These are phyloP conservation scores for Prunella vulgaris DNA, from an alignment of 257 asterid species.

Conservation along the genomic window DNA sequence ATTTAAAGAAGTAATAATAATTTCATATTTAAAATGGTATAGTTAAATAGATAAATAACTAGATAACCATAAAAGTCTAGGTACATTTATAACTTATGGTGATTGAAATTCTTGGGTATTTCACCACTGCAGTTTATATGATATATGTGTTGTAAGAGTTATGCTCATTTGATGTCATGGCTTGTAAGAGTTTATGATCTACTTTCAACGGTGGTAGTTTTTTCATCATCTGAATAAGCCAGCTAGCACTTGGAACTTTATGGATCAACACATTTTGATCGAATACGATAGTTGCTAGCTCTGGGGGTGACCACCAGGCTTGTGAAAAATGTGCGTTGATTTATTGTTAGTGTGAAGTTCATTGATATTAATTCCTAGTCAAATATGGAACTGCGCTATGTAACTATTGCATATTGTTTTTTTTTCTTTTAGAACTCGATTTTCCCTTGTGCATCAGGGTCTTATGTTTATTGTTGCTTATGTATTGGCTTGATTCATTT, in stretches of 20 bases:
- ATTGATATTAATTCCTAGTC: background rate
- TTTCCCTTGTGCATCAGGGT: background rate
- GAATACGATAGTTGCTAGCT: slow-evolving; percentile 2
- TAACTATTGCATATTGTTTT: background rate
- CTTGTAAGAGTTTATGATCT: background rate
- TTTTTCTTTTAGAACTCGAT: background rate
- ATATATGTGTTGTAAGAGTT: background rate
- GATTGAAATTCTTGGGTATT: no score
- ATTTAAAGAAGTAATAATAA: no score
- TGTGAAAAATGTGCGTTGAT: background rate
- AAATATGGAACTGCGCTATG: background rate
- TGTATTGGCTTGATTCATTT: background rate
- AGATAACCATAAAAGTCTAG: no score
- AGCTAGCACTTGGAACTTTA: background rate
- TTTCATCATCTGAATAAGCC: background rate
- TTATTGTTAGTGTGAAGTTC: background rate
- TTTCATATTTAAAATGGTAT: no score
- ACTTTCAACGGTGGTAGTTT: background rate
- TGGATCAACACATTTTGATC: background rate
- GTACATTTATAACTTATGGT: no score
- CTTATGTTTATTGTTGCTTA: background rate
- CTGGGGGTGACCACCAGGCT: background rate
- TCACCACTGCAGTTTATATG: no score
- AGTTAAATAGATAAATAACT: no score
- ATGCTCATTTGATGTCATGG: background rate